Evolutionary conservation across 176 grass and related monocot species (phyloP).

Genomic region (Hyparrhenia diplandra): DNA sequence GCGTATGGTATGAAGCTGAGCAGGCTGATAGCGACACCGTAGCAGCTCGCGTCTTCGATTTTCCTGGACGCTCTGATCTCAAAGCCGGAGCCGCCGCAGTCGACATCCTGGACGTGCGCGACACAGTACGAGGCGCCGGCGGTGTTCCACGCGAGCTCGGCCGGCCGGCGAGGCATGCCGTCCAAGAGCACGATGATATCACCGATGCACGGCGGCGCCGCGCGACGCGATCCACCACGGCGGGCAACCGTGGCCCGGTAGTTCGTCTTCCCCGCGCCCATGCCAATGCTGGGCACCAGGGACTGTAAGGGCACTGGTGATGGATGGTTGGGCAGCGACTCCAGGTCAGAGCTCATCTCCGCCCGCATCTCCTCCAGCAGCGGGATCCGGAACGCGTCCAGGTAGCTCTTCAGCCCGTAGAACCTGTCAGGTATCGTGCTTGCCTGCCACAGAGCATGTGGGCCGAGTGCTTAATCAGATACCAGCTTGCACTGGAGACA

Average conservation of each 20-base stretch:
- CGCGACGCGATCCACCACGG: not conserved
- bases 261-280: not conserved
- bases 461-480: not conserved
- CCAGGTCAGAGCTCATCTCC: constrained; percentile 48
- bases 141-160: not conserved
- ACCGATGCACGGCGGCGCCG: constrained; percentile 13
- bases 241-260: not conserved
- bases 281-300: not conserved
- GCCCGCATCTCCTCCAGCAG: constrained; percentile 55
- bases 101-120: not conserved
- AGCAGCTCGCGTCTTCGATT: not conserved
- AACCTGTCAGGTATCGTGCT: constrained; percentile 42
- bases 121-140: not conserved
- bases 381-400: constrained; percentile 40
- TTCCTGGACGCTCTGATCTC: constrained; percentile 23
- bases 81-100: not conserved
- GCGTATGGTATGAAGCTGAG: constrained; percentile 43
- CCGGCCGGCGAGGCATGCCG: constrained; percentile 4
- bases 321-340: not conserved
- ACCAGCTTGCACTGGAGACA: not conserved
- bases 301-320: constrained; percentile 13
- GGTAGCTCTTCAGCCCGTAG: constrained; percentile 32
- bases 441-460: constrained; percentile 15
- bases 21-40: constrained; percentile 29
- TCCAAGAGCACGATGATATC: constrained; percentile 47